Percentiles rank a stretch among this genome's conserved stretches.
Conservation (phyloP, 345 rosid genomes). For the Hibiscus mutabilis region DNA sequence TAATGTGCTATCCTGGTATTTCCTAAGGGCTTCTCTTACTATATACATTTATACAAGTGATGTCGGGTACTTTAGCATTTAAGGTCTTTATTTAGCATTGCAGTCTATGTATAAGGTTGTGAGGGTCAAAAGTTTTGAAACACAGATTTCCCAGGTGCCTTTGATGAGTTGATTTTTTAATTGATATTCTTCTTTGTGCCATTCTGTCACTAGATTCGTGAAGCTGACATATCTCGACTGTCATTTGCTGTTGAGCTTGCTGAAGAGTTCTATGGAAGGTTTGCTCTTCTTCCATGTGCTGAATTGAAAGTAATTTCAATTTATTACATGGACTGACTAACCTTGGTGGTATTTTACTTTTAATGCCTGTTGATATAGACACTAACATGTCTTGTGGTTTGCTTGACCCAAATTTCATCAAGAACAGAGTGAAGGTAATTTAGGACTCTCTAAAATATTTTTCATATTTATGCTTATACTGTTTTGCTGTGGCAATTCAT, state of each 20-base stretch:
- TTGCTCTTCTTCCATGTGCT: conserved; percentile 17
- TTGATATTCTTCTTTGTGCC: conserved; percentile 13
- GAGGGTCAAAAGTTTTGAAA: neutral
- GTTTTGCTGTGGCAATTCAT: conserved; percentile 13
- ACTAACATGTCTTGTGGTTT: conserved; percentile 41
- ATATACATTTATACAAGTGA: neutral
- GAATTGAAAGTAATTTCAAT: conserved; percentile 9
- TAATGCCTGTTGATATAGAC: conserved; percentile 4
- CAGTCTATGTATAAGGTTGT: neutral
- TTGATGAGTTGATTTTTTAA: conserved; percentile 5
- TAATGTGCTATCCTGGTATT: neutral
- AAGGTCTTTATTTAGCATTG: neutral
- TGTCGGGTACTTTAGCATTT: neutral
- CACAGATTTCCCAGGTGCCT: neutral
- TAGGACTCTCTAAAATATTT: conserved; percentile 16
- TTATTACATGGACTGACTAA: neutral
- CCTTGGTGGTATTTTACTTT: neutral
- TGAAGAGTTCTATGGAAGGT: conserved; percentile 99
- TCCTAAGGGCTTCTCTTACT: neutral
- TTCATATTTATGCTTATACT: conserved; percentile 8
- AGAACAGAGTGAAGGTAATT: conserved; percentile 87
- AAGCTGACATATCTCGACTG: conserved; percentile 96
- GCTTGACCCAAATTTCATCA: conserved; percentile 26
- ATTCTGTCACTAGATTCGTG: conserved; percentile 58
- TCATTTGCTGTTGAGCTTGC: conserved; percentile 99